Percentiles rank a stretch among this genome's conserved stretches.
Evolutionary conservation across 805 yeast species (phyloP).

Genomic region (Ogataea glucozyma): DNA sequence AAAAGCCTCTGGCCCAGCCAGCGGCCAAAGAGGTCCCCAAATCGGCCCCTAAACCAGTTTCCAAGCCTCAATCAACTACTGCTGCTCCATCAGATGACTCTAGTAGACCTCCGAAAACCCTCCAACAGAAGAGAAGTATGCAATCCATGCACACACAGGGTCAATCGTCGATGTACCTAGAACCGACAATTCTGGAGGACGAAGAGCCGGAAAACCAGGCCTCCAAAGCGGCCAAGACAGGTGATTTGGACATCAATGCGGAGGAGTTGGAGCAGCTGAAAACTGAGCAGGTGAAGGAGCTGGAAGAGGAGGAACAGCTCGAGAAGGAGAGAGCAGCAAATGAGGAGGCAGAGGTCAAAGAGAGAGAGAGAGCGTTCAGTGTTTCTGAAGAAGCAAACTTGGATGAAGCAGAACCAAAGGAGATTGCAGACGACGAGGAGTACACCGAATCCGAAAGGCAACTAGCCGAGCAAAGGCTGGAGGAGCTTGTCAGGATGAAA

Average conservation of each 20-base stretch:
- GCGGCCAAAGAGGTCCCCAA: conserved; percentile 8
- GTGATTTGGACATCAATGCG: conserved; percentile 9
- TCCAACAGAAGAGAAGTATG: conserved; percentile 22
- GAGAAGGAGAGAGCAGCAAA: conserved; percentile 42
- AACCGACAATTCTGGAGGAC: conserved; percentile 29
- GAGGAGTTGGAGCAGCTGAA: conserved; percentile 28
- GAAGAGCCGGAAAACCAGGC: conserved; percentile 16
- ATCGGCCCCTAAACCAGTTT: not conserved
- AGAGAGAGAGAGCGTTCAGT: conserved; percentile 30
- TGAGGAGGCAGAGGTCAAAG: conserved; percentile 39
- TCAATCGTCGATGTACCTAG: conserved; percentile 15
- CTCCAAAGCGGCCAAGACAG: not conserved
- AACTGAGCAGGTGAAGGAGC: conserved; percentile 27
- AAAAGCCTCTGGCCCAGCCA: conserved; percentile 13
- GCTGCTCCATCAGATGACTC: not conserved
- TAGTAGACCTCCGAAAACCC: conserved; percentile 8
- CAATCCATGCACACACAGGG: conserved; percentile 28
- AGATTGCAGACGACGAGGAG: conserved; percentile 20
- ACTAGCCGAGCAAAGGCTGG: conserved; percentile 31
- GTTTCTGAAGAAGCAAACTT: conserved; percentile 7
- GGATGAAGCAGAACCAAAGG: conserved; percentile 4
- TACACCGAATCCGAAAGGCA: conserved; percentile 29
- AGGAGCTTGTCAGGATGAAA: conserved; percentile 27
- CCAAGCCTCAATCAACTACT: not conserved
- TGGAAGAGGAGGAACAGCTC: conserved; percentile 35